Percentiles rank a stretch among this genome's conserved stretches.
Conservation (phyloP, 2,329 filamentous ascomycete genomes). For the Dryadomyces quercivorus region DNA sequence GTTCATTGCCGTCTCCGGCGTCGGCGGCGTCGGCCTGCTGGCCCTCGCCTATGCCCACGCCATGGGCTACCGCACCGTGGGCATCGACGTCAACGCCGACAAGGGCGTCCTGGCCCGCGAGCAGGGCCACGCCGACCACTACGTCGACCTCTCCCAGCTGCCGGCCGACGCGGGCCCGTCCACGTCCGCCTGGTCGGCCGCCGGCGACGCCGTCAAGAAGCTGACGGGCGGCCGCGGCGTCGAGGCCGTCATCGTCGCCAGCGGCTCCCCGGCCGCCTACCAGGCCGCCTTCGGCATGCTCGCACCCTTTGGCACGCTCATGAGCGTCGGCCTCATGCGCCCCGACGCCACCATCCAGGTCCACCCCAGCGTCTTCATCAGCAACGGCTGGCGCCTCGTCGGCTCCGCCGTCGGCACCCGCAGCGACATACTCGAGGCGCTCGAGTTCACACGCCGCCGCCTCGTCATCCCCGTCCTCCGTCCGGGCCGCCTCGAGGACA, state of each 20-base stretch:
- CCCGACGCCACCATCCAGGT: slow-evolving; percentile 15
- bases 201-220: slow-evolving; percentile 15
- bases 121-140: slow-evolving; percentile 22
- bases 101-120: slow-evolving; percentile 16
- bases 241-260: slow-evolving; percentile 20
- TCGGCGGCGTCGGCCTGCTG: slow-evolving; percentile 25
- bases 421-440: slow-evolving; percentile 25
- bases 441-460: slow-evolving; percentile 23
- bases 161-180: slow-evolving; percentile 2
- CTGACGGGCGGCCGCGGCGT: slow-evolving; percentile 15
- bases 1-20: slow-evolving; percentile 25
- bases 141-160: slow-evolving; percentile 20
- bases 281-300: slow-evolving; percentile 21
- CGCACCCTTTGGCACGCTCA: slow-evolving; percentile 24
- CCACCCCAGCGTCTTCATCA: slow-evolving; percentile 24
- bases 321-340: slow-evolving; percentile 25
- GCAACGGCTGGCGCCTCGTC: slow-evolving; percentile 21
- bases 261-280: slow-evolving; percentile 20
- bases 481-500: slow-evolving; percentile 13
- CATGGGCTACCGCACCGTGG: slow-evolving; percentile 29
- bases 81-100: slow-evolving; percentile 22
- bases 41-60: slow-evolving; percentile 26
- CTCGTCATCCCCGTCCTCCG: slow-evolving; percentile 20
- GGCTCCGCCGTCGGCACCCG: slow-evolving; percentile 25
- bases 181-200: slow-evolving; percentile 7